A percentile compares a stretch with the other conserved stretches of the same genome.
Evolutionary conservation across 1,284 basidiomycete genomes (phyloP).

Genomic region (Malassezia yamatoensis): DNA sequence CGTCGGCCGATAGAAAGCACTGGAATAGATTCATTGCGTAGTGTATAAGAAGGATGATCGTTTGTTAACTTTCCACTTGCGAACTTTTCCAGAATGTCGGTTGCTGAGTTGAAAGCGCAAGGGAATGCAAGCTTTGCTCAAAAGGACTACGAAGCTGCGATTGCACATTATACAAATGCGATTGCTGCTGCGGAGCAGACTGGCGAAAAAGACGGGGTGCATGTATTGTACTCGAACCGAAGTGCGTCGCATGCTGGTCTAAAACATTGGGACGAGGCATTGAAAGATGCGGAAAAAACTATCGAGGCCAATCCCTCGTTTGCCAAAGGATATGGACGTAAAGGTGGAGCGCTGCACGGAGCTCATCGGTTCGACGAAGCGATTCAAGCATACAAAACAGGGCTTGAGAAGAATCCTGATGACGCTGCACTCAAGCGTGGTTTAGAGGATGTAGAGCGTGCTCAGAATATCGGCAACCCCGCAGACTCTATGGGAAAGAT

Average conservation of each 20-base stretch:
- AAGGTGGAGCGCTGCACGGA: conserved; percentile 90
- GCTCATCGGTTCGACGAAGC: conserved; percentile 68
- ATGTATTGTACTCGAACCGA: conserved; percentile 85
- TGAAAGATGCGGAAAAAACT: conserved; percentile 72
- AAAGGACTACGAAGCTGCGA: conserved; percentile 41
- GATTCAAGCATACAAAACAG: conserved; percentile 67
- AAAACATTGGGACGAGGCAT: conserved; percentile 64
- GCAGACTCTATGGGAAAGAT: conserved; percentile 61
- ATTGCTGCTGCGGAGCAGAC: conserved; percentile 31
- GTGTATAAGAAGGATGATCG: too few relatives aligned
- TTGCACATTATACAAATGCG: conserved; percentile 40
- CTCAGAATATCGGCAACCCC: conserved; percentile 47
- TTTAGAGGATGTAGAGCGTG: conserved; percentile 53
- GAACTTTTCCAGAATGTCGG: conserved; percentile 27
- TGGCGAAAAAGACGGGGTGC: conserved; percentile 49
- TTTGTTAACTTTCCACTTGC: too few relatives aligned
- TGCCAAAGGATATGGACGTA: conserved; percentile 82
- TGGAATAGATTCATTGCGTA: conserved; percentile 5
- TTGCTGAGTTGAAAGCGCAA: conserved; percentile 44
- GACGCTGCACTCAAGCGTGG: conserved; percentile 74
- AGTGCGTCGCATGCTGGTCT: conserved; percentile 79
- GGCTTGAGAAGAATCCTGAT: conserved; percentile 66
- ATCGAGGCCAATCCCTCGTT: conserved; percentile 71
- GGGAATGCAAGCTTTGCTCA: conserved; percentile 46
- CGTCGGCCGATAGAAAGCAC: conserved; percentile 20